Conservation (phyloP, 805 yeast species). For the Kluyveromyces aestuarii region DNA sequence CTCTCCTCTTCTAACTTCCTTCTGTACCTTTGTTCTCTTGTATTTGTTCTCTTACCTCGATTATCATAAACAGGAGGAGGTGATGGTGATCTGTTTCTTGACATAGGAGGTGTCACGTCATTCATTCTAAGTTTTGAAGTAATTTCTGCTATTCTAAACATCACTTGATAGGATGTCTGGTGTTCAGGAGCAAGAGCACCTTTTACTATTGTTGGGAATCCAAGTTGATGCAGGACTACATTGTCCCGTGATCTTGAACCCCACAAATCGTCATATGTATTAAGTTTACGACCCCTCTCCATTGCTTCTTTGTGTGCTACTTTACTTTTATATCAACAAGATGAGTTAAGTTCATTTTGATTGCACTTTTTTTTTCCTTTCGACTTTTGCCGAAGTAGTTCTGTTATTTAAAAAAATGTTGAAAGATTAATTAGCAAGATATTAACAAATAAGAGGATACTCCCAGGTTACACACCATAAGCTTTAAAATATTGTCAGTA, state of each 20-base stretch:
- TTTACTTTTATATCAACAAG: not conserved
- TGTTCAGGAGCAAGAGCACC: conserved; percentile 67
- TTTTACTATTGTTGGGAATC: conserved; percentile 34
- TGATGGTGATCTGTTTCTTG: conserved; percentile 57
- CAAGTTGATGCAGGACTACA: conserved; percentile 6
- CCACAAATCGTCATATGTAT: conserved; percentile 9
- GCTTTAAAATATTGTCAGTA: too few relatives aligned
- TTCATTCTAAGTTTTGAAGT: conserved; percentile 47
- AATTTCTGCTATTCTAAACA: conserved; percentile 74
- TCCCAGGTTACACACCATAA: too few relatives aligned
- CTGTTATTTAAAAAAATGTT: too few relatives aligned
- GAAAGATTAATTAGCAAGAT: too few relatives aligned
- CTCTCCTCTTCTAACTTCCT: conserved; percentile 69
- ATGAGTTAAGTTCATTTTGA: not conserved
- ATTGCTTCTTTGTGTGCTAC: conserved; percentile 2
- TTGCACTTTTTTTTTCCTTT: not conserved
- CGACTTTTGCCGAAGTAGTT: too few relatives aligned
- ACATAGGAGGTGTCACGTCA: conserved; percentile 40
- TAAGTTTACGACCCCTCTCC: conserved; percentile 4
- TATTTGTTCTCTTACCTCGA: conserved; percentile 75
- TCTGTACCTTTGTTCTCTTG: conserved; percentile 61
- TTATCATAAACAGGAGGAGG: conserved; percentile 90
- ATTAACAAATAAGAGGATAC: too few relatives aligned
- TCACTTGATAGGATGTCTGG: conserved; percentile 58
- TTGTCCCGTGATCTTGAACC: conserved; percentile 4